These are phyloP conservation scores for Nadsonia commutata DNA, from an alignment of 1,139 yeast genomes.

Conservation along the genomic window DNA sequence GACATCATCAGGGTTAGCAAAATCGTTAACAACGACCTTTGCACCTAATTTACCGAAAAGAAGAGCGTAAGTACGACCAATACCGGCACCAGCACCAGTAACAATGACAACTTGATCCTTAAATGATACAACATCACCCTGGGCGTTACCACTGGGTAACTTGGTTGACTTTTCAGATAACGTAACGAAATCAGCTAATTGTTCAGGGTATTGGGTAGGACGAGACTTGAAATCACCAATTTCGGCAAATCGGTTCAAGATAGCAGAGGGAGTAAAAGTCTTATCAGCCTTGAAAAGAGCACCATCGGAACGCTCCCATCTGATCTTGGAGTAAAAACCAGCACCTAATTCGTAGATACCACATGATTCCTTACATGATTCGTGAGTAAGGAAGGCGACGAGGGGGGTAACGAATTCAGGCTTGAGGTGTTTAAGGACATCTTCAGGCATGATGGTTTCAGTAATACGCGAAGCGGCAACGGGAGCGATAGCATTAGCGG, in stretches of 20 bases:
- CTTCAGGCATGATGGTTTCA: conserved; percentile 75
- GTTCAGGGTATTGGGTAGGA: conserved; percentile 52
- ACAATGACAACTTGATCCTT: conserved; percentile 78
- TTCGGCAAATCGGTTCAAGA: conserved; percentile 52
- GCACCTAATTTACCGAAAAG: conserved; percentile 86
- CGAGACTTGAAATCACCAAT: conserved; percentile 46
- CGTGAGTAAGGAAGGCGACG: conserved; percentile 68
- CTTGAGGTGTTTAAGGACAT: conserved; percentile 60
- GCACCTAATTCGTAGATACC: conserved; percentile 88
- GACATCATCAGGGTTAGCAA: conserved; percentile 51
- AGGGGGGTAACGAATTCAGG: conserved; percentile 88
- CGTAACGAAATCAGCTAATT: conserved; percentile 25
- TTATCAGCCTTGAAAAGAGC: conserved; percentile 68
- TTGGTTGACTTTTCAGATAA: conserved; percentile 21
- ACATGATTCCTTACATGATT: conserved; percentile 43
- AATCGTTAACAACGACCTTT: conserved; percentile 87
- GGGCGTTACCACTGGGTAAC: conserved; percentile 31
- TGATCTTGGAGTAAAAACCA: conserved; percentile 78
- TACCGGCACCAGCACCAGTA: conserved; percentile 94
- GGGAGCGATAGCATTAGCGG: conserved; percentile 82
- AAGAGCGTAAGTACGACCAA: conserved; percentile 82
- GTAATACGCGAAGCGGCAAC: conserved; percentile 95
- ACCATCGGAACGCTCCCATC: conserved; percentile 93
- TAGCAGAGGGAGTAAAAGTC: conserved; percentile 72
- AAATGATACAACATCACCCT: conserved; percentile 46